These are phyloP conservation scores for Spergularia marina DNA, from an alignment of 148 eudicot species.

Conservation along the genomic window DNA sequence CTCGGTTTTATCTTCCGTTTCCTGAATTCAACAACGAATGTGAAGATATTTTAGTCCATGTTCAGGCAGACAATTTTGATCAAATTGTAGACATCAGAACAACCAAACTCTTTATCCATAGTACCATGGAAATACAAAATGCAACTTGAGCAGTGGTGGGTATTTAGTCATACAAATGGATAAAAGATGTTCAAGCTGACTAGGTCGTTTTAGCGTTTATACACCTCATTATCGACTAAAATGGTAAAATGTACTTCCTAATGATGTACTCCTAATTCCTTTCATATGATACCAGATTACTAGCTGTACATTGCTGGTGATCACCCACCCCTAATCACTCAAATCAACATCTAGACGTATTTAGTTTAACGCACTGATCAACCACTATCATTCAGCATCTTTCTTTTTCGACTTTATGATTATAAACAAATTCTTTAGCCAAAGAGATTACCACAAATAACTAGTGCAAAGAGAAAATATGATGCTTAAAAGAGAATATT, in stretches of 20 bases:
- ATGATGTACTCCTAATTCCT: no score
- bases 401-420: neutral
- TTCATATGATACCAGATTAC: neutral
- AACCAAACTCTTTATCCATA: neutral
- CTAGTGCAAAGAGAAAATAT: neutral
- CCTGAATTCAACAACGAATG: conserved; percentile 17
- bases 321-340: neutral
- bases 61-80: neutral
- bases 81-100: neutral
- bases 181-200: neutral
- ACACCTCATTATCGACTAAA: neutral
- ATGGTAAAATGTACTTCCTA: neutral
- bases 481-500: conserved; percentile 5
- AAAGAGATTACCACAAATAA: neutral
- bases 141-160: conserved; percentile 3
- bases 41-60: neutral
- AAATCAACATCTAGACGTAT: neutral
- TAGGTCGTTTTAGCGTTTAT: neutral
- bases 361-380: neutral
- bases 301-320: conserved; percentile 6
- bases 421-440: conserved; percentile 1
- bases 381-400: conserved; percentile 9
- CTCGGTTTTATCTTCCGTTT: conserved; percentile 56
- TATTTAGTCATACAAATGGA: conserved; percentile 5
- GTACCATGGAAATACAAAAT: neutral